Percentiles rank a stretch among this genome's conserved stretches.
phyloP scores from a whole-genome alignment of 2,329 filamentous ascomycete genomes.

The Septoria petroselini region DNA sequence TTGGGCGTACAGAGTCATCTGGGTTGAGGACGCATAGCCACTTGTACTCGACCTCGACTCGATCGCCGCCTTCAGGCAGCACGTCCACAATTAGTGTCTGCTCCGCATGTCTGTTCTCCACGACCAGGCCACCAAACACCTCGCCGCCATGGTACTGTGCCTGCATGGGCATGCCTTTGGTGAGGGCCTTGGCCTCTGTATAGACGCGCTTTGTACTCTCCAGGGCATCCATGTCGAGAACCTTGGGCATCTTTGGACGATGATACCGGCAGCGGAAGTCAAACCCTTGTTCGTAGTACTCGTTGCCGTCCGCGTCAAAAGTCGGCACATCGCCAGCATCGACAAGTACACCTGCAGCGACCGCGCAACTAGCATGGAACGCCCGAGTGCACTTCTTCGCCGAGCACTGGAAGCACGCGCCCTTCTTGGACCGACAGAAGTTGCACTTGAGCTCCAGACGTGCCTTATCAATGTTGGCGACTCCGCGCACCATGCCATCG shows the following conservation, averaged over 20 bases:
- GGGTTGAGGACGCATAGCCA: slow-evolving; percentile 73
- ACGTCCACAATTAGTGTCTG: slow-evolving; percentile 75
- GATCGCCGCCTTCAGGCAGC: slow-evolving; percentile 75
- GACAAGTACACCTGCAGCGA: slow-evolving; percentile 85
- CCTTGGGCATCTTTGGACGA: slow-evolving; percentile 79
- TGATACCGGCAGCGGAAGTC: slow-evolving; percentile 96
- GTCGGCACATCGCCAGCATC: slow-evolving; percentile 83
- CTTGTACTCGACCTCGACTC: slow-evolving; percentile 78
- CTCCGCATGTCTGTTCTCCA: slow-evolving; percentile 77
- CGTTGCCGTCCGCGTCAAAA: slow-evolving; percentile 83
- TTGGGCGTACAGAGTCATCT: slow-evolving; percentile 67
- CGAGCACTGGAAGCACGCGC: slow-evolving; percentile 96
- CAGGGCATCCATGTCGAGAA: slow-evolving; percentile 54
- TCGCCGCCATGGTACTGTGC: slow-evolving; percentile 80
- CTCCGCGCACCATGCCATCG: slow-evolving; percentile 67
- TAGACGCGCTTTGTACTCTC: slow-evolving; percentile 68
- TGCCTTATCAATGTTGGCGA: slow-evolving; percentile 78
- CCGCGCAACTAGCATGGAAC: slow-evolving; percentile 93
- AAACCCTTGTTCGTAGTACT: slow-evolving; percentile 88
- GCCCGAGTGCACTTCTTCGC: slow-evolving; percentile 89
- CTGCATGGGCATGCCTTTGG: slow-evolving; percentile 75
- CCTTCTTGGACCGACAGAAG: slow-evolving; percentile 88
- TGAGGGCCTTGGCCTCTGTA: slow-evolving; percentile 65
- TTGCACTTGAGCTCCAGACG: slow-evolving; percentile 90
- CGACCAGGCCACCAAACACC: slow-evolving; percentile 83